Evolutionary conservation across 2,329 filamentous ascomycete genomes (phyloP).

Genomic region (Aspergillus fructus): DNA sequence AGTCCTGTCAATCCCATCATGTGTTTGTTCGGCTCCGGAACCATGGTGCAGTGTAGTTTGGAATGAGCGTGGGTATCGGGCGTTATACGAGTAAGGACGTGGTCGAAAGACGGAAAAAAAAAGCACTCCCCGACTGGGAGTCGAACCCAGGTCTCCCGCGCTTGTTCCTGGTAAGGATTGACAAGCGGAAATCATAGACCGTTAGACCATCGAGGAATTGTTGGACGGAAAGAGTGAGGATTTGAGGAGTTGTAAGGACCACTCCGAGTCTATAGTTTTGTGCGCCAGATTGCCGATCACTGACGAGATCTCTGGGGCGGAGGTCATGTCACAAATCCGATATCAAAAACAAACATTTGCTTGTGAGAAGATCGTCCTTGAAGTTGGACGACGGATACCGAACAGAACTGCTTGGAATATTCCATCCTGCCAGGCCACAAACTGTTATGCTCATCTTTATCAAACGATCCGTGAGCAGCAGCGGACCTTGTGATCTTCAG

Average conservation of each 20-base stretch:
- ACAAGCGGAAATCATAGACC: slow-evolving; percentile 23
- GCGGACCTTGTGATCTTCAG: slow-evolving; percentile 4
- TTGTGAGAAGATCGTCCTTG: too few relatives aligned
- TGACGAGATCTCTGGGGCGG: not conserved
- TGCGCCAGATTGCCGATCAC: not conserved
- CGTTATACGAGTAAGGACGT: not conserved
- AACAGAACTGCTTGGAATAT: too few relatives aligned
- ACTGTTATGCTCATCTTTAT: not conserved
- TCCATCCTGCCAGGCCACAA: too few relatives aligned
- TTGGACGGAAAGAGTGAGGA: not conserved
- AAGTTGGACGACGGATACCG: too few relatives aligned
- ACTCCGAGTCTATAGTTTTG: not conserved
- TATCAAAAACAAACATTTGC: too few relatives aligned
- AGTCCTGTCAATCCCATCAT: not conserved
- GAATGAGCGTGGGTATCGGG: too few relatives aligned
- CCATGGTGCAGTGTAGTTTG: not conserved
- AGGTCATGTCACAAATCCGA: too few relatives aligned
- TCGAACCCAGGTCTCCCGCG: slow-evolving; percentile 8
- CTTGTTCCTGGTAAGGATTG: slow-evolving; percentile 9
- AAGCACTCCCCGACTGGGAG: slow-evolving; percentile 9
- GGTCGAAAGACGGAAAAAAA: not conserved
- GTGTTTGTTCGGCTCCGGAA: not conserved
- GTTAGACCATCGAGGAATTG: slow-evolving; percentile 20
- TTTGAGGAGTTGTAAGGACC: too few relatives aligned
- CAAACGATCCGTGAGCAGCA: not conserved